A percentile compares a stretch with the other conserved stretches of the same genome.
Conservation (phyloP, 257 asterid species). For the Scutellaria barbata region DNA sequence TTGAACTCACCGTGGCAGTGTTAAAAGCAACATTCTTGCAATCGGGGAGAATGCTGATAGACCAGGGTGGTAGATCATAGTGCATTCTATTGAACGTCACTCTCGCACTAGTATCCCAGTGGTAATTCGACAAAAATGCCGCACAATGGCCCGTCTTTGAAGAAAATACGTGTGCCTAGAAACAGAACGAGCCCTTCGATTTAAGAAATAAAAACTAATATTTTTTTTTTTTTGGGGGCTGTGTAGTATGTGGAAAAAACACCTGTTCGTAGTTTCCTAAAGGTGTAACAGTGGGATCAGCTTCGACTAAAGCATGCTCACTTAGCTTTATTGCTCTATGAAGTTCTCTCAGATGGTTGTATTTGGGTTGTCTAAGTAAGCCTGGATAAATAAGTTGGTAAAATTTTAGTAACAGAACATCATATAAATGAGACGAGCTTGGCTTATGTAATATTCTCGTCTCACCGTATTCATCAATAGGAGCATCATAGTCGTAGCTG, state of each 20-base stretch:
- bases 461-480: constrained; percentile 95
- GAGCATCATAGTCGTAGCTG: constrained; percentile 98
- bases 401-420: constrained; percentile 18
- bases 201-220: not conserved
- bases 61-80: constrained; percentile 93
- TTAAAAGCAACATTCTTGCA: constrained; percentile 71
- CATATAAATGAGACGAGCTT: not conserved
- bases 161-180: constrained; percentile 71
- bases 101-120: constrained; percentile 53
- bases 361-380: constrained; percentile 84
- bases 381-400: constrained; percentile 49
- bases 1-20: constrained; percentile 77
- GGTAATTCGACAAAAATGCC: constrained; percentile 86
- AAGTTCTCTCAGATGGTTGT: constrained; percentile 83
- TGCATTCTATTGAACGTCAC: constrained; percentile 70
- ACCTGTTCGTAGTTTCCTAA: constrained; percentile 91
- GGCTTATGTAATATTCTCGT: constrained; percentile 11
- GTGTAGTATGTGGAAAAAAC: not conserved
- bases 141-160: constrained; percentile 79
- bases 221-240: no score
- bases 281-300: constrained; percentile 59
- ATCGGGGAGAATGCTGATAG: constrained; percentile 91
- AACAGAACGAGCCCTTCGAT: constrained; percentile 18
- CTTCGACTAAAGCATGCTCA: constrained; percentile 69
- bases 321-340: constrained; percentile 77